Evolutionary conservation across 768 basidiomycete genomes (phyloP).

Genomic region (Epithele typhae): DNA sequence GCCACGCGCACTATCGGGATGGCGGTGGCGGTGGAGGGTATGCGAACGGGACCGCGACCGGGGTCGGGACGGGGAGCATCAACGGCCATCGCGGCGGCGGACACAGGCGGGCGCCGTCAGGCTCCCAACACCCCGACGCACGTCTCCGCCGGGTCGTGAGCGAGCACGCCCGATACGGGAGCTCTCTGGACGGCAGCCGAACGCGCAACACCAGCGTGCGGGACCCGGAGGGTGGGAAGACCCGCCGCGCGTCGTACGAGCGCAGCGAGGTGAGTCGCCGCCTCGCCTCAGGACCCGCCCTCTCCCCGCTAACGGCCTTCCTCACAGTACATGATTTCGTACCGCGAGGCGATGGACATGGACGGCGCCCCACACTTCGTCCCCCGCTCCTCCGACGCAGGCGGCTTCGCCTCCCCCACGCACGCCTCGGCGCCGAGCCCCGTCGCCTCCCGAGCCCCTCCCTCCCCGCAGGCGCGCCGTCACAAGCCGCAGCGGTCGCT

Average conservation of each 20-base stretch:
- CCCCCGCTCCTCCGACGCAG: too few relatives aligned
- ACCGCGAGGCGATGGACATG: too few relatives aligned
- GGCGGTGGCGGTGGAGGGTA: background rate
- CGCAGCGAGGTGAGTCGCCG: conserved; percentile 24
- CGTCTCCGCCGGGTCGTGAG: conserved; percentile 15
- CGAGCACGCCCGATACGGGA: conserved; percentile 8
- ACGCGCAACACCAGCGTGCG: conserved; percentile 3
- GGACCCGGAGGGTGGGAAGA: conserved; percentile 2
- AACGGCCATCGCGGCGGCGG: background rate
- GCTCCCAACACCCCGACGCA: conserved; percentile 7
- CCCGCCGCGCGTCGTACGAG: conserved; percentile 18
- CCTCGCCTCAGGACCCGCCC: background rate
- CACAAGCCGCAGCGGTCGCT: conserved; percentile 18
- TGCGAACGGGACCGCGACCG: background rate
- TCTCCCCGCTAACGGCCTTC: background rate
- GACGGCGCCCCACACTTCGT: too few relatives aligned
- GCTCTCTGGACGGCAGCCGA: conserved; percentile 2
- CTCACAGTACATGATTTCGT: conserved; percentile 25
- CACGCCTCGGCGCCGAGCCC: too few relatives aligned
- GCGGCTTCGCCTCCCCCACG: too few relatives aligned
- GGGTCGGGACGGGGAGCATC: too few relatives aligned
- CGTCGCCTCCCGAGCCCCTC: too few relatives aligned
- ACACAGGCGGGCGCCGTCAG: conserved; percentile 11
- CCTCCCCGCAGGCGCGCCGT: conserved; percentile 15
- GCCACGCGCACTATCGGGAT: conserved; percentile 13